Conservation (phyloP, 2,329 filamentous ascomycete genomes). For the Colletotrichum sp. region DNA sequence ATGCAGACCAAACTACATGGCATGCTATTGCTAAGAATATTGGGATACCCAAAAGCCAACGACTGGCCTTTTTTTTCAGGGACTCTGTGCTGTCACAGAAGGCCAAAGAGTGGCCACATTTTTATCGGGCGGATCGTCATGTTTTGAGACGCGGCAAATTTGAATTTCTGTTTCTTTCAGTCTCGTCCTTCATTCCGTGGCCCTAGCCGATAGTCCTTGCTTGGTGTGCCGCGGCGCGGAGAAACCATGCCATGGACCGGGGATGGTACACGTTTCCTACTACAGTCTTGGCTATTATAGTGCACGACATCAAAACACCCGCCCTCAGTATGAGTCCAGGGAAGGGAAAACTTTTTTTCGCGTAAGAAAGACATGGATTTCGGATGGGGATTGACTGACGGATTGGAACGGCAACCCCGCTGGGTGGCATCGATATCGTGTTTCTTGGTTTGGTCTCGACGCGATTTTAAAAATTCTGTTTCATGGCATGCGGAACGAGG, state of each 20-base stretch:
- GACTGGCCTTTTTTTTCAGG: slow-evolving; percentile 5
- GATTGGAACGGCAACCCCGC: background rate
- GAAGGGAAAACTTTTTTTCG: background rate
- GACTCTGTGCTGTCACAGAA: background rate
- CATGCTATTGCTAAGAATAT: slow-evolving; percentile 7
- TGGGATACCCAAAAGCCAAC: slow-evolving; percentile 21
- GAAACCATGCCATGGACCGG: background rate
- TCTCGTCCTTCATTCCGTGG: background rate
- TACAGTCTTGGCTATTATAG: background rate
- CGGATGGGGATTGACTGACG: background rate
- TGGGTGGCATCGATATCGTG: background rate
- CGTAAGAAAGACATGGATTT: background rate
- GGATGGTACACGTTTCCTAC: background rate
- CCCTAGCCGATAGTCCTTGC: background rate
- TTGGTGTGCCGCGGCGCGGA: background rate
- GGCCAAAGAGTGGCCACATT: background rate
- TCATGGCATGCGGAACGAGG: background rate
- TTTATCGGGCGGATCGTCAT: background rate
- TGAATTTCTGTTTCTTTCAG: background rate
- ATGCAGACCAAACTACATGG: slow-evolving; percentile 1
- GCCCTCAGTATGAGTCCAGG: background rate
- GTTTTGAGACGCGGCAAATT: background rate
- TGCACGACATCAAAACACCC: background rate
- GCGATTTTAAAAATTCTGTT: background rate
- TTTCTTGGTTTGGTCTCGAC: background rate